Evolutionary conservation across 108 stramenopile genomes (phyloP), one percentile per base, ranked within the genome.

Genomic region (Thalassiosira profunda): DNA sequence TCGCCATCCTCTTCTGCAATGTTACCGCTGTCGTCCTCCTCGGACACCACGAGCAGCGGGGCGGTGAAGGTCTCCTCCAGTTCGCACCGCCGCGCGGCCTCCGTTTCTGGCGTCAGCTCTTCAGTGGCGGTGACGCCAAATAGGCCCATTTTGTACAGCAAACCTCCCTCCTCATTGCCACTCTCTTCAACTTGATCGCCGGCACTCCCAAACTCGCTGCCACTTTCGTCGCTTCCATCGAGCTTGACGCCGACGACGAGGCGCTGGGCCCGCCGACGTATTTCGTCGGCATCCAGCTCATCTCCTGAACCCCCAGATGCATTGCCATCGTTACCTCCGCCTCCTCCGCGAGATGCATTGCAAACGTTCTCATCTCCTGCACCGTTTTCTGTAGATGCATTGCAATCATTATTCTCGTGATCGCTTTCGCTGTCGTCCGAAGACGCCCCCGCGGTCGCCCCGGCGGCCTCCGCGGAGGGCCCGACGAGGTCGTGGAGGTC

Each of bases 371-470:
- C 24, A 31, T 66, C 20, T 8, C 20, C 29, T 33, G 20, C 46
- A n/a, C 60, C 15, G 35, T 36, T 67, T 29, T 46, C 35, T 36
- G 43, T 60, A 29, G 49, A 31, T 51, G 34, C 53, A 53, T 76
- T 66, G 28, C 15, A 24, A 10, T 26, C 31, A 1, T 58, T 46
- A 7, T 30, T 49, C 23, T 65, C 42, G 51, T 53, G 26, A 33
- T 30, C 23, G 12, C 23, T 28, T 28, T 49, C 70, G 37, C 18
- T 38, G 38, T 60, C 52, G 29, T 47, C 23, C 1, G 24, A n/a
- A 29, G 20, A 42, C 2, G 49, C 36, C 45, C 17, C 42, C 26
- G 34, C 70, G 25, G 18, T 43, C 58, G 25, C 53, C 49, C 6
- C 42, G 18, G 10, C 38, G 52, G 49, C 42, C 60, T 8, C 34